Conservation (phyloP, 768 basidiomycete species). For the Leccinum longicurvipes region DNA sequence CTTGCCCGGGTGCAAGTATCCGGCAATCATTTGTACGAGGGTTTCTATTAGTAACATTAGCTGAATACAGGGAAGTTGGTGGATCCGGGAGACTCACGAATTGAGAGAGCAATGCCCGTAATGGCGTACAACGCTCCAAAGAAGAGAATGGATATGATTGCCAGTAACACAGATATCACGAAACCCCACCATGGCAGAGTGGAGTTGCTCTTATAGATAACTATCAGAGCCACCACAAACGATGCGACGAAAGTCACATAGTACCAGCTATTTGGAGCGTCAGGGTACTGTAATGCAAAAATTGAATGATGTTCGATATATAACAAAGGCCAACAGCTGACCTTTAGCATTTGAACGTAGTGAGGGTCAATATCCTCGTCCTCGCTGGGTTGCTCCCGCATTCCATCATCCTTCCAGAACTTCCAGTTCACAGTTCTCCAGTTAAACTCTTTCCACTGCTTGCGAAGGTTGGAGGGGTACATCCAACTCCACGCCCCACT, state of each 20-base stretch:
- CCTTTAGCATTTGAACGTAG: conserved; percentile 47
- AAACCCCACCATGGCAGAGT: conserved; percentile 61
- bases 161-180: conserved; percentile 51
- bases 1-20: conserved; percentile 34
- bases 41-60: conserved; percentile 14
- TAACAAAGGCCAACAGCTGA: conserved; percentile 1
- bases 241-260: conserved; percentile 19
- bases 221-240: conserved; percentile 53
- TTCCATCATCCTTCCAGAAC: conserved; percentile 31
- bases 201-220: conserved; percentile 50
- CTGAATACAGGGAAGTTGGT: neutral
- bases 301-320: neutral
- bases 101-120: conserved; percentile 30
- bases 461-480: conserved; percentile 28
- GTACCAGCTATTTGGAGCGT: conserved; percentile 36
- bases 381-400: conserved; percentile 30
- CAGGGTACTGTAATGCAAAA: conserved; percentile 27
- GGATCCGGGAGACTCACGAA: conserved; percentile 16
- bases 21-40: conserved; percentile 37
- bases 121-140: conserved; percentile 53
- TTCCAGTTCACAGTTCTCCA: conserved; percentile 38
- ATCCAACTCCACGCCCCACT: conserved; percentile 46
- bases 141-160: conserved; percentile 48
- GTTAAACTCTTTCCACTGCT: conserved; percentile 20
- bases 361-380: conserved; percentile 49